Base-by-base conservation (phyloP, 2,329 filamentous ascomycete genomes). In the Chrysosporium keratinophilum region DNA sequence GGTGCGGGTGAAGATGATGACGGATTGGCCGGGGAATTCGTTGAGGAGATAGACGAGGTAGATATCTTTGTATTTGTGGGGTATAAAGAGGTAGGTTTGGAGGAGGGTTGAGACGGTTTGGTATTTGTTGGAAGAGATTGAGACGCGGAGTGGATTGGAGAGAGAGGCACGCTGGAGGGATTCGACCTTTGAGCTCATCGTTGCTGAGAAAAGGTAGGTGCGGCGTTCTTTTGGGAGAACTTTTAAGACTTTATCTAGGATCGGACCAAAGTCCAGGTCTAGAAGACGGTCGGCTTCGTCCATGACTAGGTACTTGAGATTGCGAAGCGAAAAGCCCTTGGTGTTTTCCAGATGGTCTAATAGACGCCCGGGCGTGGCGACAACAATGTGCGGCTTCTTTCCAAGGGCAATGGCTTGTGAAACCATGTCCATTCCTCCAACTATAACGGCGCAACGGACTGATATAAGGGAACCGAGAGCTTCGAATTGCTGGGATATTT, bases 391-490 rank as follows among this genome's bases (percentile, higher is more conserved):
- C 6, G 93, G 93, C 63, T 91, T 91, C 77, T 95, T 96, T n/a
- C 87, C 88, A 0, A 98, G 79, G 0, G 90, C 86, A 59, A 98
- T 94, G 1, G 86, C 73, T 68, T 98, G 93, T 0, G 87, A 80
- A 0, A 96, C 87, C 88, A 96, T 96, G 60, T 97, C 91, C 77
- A 97, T 83, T 42, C 93, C 93, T 63, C 93, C 93, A 1, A 97
- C 87, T 42, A 98, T 82, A 14, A 91, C 84, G 5, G 87, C 84
- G 64, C 83, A 88, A 64, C 88, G 82, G 37, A 97, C 85, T n/a
- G 83, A 85, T 61, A 98, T 96, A 28, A 89, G 76, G 9, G 87
- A 83, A 4, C 91, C 90, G 0, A 98, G 78, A 0, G 87, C 87
- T 65, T 96, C 90, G 61, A 96, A 91, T 2, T 86, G 78, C 66